phyloP scores from a whole-genome alignment of 345 rosid species.

The Lagerstroemia speciosa region DNA sequence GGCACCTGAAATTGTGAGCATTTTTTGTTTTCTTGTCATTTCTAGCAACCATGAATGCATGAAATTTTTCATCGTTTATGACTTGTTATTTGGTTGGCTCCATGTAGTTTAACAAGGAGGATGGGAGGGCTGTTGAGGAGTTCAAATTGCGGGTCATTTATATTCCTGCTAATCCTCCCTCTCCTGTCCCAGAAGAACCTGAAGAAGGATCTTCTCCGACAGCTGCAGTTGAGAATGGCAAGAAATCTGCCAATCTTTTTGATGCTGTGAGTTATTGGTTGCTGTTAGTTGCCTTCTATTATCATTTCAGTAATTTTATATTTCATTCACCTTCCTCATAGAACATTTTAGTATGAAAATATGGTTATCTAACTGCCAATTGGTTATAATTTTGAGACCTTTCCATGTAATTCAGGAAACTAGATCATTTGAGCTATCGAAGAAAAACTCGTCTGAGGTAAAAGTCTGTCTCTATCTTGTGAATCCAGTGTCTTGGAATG shows the following conservation, averaged over 20 bases:
- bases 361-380: background rate
- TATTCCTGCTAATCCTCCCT: slow-evolving; percentile 78
- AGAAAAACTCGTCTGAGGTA: slow-evolving; percentile 55
- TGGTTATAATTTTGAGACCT: slow-evolving; percentile 3
- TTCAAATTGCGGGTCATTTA: slow-evolving; percentile 67
- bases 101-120: slow-evolving; percentile 59
- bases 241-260: slow-evolving; percentile 26
- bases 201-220: slow-evolving; percentile 80
- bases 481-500: background rate
- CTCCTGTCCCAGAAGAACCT: slow-evolving; percentile 85
- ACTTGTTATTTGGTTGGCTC: slow-evolving; percentile 3
- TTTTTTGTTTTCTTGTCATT: background rate
- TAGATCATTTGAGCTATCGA: slow-evolving; percentile 46
- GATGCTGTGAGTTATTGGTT: slow-evolving; percentile 36
- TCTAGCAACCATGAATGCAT: background rate
- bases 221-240: slow-evolving; percentile 37
- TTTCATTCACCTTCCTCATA: background rate
- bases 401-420: slow-evolving; percentile 34
- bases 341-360: background rate
- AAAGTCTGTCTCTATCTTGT: slow-evolving; percentile 3
- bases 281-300: background rate
- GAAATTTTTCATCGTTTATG: background rate
- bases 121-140: slow-evolving; percentile 52
- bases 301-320: background rate
- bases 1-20: slow-evolving; percentile 51